These are phyloP conservation scores for Cordyceps cicadae DNA, from an alignment of 2,329 filamentous ascomycete genomes.

Conservation along the genomic window DNA sequence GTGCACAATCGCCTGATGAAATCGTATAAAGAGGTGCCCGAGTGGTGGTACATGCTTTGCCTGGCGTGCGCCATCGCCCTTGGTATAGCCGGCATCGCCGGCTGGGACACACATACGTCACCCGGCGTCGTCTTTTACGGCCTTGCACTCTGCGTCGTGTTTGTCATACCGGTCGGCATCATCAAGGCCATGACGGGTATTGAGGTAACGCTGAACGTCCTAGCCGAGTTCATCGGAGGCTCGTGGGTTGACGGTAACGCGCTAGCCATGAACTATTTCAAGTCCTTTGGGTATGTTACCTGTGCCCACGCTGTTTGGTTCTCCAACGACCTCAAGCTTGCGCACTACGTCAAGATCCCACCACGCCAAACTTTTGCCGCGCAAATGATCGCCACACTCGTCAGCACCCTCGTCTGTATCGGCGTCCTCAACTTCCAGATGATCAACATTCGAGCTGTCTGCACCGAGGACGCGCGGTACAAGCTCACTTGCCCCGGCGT, in stretches of 20 bases:
- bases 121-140: conserved; percentile 45
- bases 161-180: conserved; percentile 44
- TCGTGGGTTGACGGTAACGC: conserved; percentile 42
- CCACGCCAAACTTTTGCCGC: conserved; percentile 51
- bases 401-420: conserved; percentile 43
- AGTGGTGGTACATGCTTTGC: conserved; percentile 45
- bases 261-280: conserved; percentile 47
- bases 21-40: conserved; percentile 39
- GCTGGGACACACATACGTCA: conserved; percentile 42
- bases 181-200: conserved; percentile 46
- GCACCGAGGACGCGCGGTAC: conserved; percentile 38
- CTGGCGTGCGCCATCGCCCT: conserved; percentile 36
- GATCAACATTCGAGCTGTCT: conserved; percentile 40
- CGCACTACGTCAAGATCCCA: conserved; percentile 53
- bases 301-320: conserved; percentile 45
- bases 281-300: conserved; percentile 42
- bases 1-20: conserved; percentile 43
- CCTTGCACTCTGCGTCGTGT: conserved; percentile 39
- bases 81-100: conserved; percentile 38
- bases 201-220: conserved; percentile 43
- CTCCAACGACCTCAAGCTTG: conserved; percentile 39
- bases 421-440: conserved; percentile 43
- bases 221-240: conserved; percentile 47
- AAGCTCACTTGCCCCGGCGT: conserved; percentile 44
- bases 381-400: conserved; percentile 49